phyloP scores from a whole-genome alignment of 768 basidiomycete genomes.

The Russula earlei region DNA sequence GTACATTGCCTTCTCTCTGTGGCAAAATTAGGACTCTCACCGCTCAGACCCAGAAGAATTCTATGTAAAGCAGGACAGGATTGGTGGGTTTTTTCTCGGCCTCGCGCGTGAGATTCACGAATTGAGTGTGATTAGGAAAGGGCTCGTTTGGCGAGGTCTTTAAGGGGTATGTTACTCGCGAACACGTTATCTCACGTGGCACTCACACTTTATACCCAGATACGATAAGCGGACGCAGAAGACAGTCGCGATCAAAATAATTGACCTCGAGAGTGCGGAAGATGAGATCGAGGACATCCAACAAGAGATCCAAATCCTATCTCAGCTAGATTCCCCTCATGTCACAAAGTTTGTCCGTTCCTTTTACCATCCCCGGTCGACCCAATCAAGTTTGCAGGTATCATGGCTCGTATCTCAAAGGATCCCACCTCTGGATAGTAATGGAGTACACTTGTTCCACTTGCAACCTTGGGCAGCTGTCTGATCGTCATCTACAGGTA shows the following conservation, averaged over 20 bases:
- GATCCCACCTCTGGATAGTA: slow-evolving; percentile 96
- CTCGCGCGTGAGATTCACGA: slow-evolving; percentile 1
- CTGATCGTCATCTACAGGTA: slow-evolving; percentile 43
- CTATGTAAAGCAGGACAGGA: slow-evolving; percentile 95
- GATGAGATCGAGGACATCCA: slow-evolving; percentile 99
- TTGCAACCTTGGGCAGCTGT: neutral
- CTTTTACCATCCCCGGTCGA: slow-evolving; percentile 20
- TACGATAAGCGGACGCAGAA: slow-evolving; percentile 93
- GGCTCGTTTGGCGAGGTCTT: slow-evolving; percentile 99
- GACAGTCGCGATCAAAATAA: slow-evolving; percentile 99
- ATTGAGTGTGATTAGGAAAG: slow-evolving; percentile 52
- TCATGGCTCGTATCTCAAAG: slow-evolving; percentile 93
- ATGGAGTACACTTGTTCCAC: slow-evolving; percentile 62
- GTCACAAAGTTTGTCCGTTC: slow-evolving; percentile 75
- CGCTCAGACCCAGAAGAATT: slow-evolving; percentile 91
- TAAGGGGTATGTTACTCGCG: slow-evolving; percentile 61
- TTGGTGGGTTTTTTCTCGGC: slow-evolving; percentile 48
- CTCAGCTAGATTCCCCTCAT: slow-evolving; percentile 89
- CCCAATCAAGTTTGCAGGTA: slow-evolving; percentile 43
- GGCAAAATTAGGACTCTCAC: slow-evolving; percentile 43
- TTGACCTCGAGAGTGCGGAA: slow-evolving; percentile 97
- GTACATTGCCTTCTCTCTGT: slow-evolving; percentile 8
- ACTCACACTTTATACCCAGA: slow-evolving; percentile 33
- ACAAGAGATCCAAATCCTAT: slow-evolving; percentile 96
- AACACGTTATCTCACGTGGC: slow-evolving; percentile 2